A percentile compares a stretch with the other conserved stretches of the same genome.
Conservation (phyloP, 1,139 yeast species). For the Yarrowia galli region DNA sequence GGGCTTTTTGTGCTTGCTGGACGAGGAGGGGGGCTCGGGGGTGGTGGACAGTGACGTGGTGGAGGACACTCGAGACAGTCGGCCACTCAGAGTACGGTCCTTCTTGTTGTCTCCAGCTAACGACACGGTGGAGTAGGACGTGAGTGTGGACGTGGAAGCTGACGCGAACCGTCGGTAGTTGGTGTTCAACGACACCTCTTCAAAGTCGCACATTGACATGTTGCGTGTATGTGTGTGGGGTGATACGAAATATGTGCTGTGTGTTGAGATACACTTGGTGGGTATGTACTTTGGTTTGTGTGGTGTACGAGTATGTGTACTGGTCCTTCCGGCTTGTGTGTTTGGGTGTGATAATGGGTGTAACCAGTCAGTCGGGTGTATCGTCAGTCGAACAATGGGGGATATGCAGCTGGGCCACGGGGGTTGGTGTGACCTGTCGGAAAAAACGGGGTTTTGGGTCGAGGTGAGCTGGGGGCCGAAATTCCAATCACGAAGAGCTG, state of each 20-base stretch:
- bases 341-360: background rate
- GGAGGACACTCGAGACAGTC: constrained; percentile 13
- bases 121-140: constrained; percentile 15
- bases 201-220: constrained; percentile 30
- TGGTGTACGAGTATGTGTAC: background rate
- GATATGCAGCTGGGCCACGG: too few relatives aligned
- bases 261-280: too few relatives aligned
- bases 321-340: background rate
- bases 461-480: too few relatives aligned
- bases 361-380: background rate
- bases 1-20: constrained; percentile 2
- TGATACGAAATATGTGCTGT: background rate
- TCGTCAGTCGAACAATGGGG: too few relatives aligned
- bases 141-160: constrained; percentile 15
- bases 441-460: too few relatives aligned
- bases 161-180: constrained; percentile 34
- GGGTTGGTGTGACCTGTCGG: too few relatives aligned
- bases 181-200: constrained; percentile 34
- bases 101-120: constrained; percentile 2
- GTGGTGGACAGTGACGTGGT: constrained; percentile 4
- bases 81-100: constrained; percentile 23
- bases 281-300: constrained; percentile 11
- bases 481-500: background rate
- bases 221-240: background rate
- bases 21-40: background rate